These are phyloP conservation scores for Wickerhamiella slavikovae DNA, from an alignment of 805 yeast genomes.

Conservation along the genomic window DNA sequence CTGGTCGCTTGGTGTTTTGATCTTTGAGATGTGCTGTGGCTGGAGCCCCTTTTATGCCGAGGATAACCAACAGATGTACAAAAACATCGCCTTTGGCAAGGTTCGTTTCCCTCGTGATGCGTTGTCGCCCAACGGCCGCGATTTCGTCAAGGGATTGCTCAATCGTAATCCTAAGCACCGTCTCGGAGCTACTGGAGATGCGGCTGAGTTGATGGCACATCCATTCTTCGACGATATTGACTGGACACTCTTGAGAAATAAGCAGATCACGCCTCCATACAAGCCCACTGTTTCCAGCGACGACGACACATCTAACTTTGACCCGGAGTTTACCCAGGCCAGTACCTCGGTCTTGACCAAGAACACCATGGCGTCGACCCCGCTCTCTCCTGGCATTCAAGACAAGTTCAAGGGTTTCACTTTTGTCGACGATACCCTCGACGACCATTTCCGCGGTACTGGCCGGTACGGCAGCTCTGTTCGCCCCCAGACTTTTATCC, in stretches of 20 bases:
- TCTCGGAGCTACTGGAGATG: conserved; percentile 78
- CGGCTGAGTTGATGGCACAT: conserved; percentile 79
- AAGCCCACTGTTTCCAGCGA: conserved; percentile 83
- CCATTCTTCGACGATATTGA: conserved; percentile 82
- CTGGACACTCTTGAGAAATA: conserved; percentile 61
- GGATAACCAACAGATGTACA: conserved; percentile 96
- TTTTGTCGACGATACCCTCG: conserved; percentile 83
- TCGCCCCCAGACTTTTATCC: conserved; percentile 9
- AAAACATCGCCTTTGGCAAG: conserved; percentile 95
- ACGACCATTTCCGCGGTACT: conserved; percentile 47
- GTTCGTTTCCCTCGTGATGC: conserved; percentile 95
- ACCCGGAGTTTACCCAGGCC: conserved; percentile 90
- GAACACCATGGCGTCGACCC: conserved; percentile 36
- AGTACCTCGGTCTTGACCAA: conserved; percentile 56
- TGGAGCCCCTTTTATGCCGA: conserved; percentile 99
- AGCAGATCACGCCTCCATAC: conserved; percentile 88
- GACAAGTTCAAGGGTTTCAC: conserved; percentile 95
- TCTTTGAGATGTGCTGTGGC: conserved; percentile 98
- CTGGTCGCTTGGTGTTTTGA: conserved; percentile 93
- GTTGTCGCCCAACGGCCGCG: conserved; percentile 76
- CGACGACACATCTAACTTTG: conserved; percentile 89
- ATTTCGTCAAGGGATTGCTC: conserved; percentile 84
- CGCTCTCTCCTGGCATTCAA: conserved; percentile 84
- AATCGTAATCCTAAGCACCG: conserved; percentile 94
- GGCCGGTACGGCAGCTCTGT: conserved; percentile 5